Evolutionary conservation across 495 filamentous ascomycete species (phyloP).

Genomic region (Aspergillus leporis): DNA sequence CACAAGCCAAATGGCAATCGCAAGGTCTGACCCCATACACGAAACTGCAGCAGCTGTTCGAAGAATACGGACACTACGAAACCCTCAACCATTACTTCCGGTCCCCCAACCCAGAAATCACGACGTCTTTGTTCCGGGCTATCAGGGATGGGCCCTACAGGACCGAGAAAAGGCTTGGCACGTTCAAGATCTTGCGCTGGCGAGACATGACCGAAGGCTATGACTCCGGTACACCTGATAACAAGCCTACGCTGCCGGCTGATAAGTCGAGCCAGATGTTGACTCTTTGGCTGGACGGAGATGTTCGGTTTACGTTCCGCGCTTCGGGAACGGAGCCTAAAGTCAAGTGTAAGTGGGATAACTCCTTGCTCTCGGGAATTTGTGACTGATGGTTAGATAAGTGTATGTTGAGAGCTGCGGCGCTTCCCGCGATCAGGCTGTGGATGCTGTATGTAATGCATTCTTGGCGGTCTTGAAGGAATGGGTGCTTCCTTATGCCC

Average conservation of each 20-base stretch:
- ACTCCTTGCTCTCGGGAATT: not conserved
- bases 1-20: slow-evolving; percentile 52
- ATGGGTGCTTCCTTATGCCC: slow-evolving; percentile 56
- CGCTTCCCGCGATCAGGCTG: slow-evolving; percentile 46
- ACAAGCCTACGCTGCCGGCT: slow-evolving; percentile 59
- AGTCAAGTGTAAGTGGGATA: slow-evolving; percentile 54
- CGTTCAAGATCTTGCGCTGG: slow-evolving; percentile 58
- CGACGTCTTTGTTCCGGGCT: slow-evolving; percentile 52
- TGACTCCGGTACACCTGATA: slow-evolving; percentile 57
- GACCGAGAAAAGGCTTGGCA: slow-evolving; percentile 46
- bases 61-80: slow-evolving; percentile 63
- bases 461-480: slow-evolving; percentile 52
- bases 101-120: slow-evolving; percentile 55
- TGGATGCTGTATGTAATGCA: slow-evolving; percentile 52
- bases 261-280: slow-evolving; percentile 66
- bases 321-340: slow-evolving; percentile 73
- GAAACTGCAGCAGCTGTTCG: slow-evolving; percentile 62
- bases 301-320: slow-evolving; percentile 65
- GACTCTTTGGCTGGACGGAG: slow-evolving; percentile 61
- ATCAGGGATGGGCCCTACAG: slow-evolving; percentile 53
- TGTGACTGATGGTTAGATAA: slow-evolving; percentile 18
- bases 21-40: slow-evolving; percentile 57
- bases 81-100: slow-evolving; percentile 69
- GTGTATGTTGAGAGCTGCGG: slow-evolving; percentile 60
- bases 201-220: slow-evolving; percentile 67